Base-by-base conservation (phyloP, 495 filamentous ascomycete genomes). In the Chlorociboria aeruginascens region DNA sequence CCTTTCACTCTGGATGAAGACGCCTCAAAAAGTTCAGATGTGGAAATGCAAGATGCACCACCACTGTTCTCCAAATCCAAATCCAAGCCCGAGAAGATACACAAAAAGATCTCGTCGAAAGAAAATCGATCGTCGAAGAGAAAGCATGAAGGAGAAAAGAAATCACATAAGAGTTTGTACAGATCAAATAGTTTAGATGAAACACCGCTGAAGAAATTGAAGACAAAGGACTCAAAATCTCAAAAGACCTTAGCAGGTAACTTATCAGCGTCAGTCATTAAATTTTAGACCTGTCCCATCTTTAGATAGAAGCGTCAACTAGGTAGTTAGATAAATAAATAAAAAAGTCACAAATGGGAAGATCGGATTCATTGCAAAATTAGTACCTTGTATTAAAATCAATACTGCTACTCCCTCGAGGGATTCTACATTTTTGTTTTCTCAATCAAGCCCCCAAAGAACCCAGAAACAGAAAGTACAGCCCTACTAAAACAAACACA, bases 81-180 rank as follows among this genome's bases (percentile, higher is more conserved):
- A 11, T 14, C 7, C 17, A 44, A 49, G 31, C 12, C 11, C 29
- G 38, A 44, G 39, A 25, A 25, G 1, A 25, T 4, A 25, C 32
- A 28, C 1, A 40, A 46, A 28, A 45, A 46, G 13, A 29, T 1
- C 29, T 12, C 41, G 29, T 9, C 32, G 2, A 17, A 37, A 10
- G 32, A 44, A 14, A 20, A 39, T n/a, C 9, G 12, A 7, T 51
- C 48, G 0, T 25, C 41, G 43, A 56, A 56, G 35, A 52, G 48
- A 46, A 49, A 46, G 36, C 36, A 49, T 29, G 37, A 46, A 10
- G 40, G 20, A 32, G 43, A 14, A 31, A 47, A 48, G 29, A 45
- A 48, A 46, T 14, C 35, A 40, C 50, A 51, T 32, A 20, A 46
- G 40, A 57, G 55, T 53, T 53, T 46, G 55, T 53, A 47, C n/a